Base-by-base conservation (phyloP, 2,329 filamentous ascomycete species). In the Aureobasidium zeae region DNA sequence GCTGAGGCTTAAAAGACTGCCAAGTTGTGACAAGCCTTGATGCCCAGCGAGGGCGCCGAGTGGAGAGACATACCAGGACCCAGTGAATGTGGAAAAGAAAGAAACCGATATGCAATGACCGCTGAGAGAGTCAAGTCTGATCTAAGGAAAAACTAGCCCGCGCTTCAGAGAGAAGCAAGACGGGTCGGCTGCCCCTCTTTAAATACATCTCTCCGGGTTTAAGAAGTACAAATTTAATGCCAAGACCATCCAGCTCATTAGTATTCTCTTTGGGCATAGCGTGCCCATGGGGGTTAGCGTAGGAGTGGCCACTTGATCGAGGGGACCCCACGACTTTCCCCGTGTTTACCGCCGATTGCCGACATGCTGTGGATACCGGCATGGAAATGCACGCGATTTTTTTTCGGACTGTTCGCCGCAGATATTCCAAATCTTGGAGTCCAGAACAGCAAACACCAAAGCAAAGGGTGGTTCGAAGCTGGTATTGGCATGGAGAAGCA, bases 21-120 rank as follows among this genome's bases (percentile, higher is more conserved):
- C 36, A 39, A 39, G 36, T 5, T 13, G n/a, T 30, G 19, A 24
- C 37, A 32, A 41, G 37, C 36, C n/a, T 39, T 26, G 17, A 10
- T 32, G 37, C 37, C 37, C 28, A 41, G 37, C 24, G 26, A 17
- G 25, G 25, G 32, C 29, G 37, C 15, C 26, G 4, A 24, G 11
- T n/a, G 4, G 28, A 30, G 5, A 15, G 10, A 9, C 37, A 17
- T 41, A 41, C 37, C 37, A 24, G 10, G 7, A 32, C 26, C 15
- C 9, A 25, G 22, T 17, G 13, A 12, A 35, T 10, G 3, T 4
- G n/a, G n/a, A 20, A 8, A 31, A 25, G 10, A 25, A 19, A 24
- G 8, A 6, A n/a, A n/a, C n/a, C n/a, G n/a, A n/a, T n/a, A n/a
- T n/a, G n/a, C n/a, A n/a, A n/a, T n/a, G n/a, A n/a, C n/a, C n/a